Evolutionary conservation across 2,329 filamentous ascomycete genomes (phyloP), one percentile per base, ranked within the genome.

Genomic region (Cladophialophora yegresii): DNA sequence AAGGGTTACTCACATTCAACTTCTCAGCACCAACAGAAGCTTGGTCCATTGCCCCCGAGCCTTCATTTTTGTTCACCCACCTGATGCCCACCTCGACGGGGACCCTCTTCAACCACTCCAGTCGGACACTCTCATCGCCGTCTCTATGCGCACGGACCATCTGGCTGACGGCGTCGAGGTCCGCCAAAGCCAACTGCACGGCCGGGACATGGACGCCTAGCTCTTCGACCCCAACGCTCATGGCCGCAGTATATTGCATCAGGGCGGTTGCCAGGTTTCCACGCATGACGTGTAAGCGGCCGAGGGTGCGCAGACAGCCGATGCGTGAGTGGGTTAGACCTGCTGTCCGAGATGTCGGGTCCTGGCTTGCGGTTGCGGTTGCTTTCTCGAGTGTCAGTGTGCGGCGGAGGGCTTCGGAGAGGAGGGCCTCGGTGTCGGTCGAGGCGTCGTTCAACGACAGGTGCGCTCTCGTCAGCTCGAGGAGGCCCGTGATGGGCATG

Each of bases 301-400:
- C 63, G 23, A 65, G 49, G n/a, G 63, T 65, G 20, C 63, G 59
- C 5, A 65, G 40, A 56, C 63, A 65, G 32, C 43, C 63, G 40
- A 65, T 58, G 10, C 59, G 54, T 3, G 58, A 47, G 30, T 62
- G 63, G 28, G 55, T 28, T 3, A 55, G 40, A n/a, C 33, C 55
- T 22, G 47, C 45, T n/a, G n/a, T n/a, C 7, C 45, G 22, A 13
- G 57, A 36, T 8, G 28, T 5, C 10, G 51, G 28, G 26, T 47
- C 28, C 3, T 43, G 22, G 20, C 23, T n/a, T n/a, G 12, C n/a
- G 5, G 50, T n/a, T n/a, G 12, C n/a, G 5, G 50, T 12, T 16
- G 22, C 30, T 13, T 47, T 33, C 36, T 60, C 56, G 40, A 64
- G 36, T 4, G 32, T 45, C 7, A 58, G 23, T 22, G 62, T 64